phyloP scores from a whole-genome alignment of 306 rosid species.

The Lablab purpureus region DNA sequence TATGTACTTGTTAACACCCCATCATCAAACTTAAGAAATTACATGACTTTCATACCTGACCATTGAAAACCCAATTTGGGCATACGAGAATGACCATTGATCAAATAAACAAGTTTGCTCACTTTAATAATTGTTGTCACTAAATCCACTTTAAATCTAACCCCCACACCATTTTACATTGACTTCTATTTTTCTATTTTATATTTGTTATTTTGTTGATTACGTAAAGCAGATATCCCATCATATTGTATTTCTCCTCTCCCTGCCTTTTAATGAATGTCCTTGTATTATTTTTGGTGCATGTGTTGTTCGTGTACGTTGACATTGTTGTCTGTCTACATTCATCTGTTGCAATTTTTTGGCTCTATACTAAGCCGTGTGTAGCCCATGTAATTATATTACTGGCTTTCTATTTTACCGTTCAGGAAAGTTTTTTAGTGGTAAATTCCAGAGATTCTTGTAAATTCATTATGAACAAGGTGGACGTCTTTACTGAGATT shows the following conservation, averaged over 20 bases:
- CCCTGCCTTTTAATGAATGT: not conserved
- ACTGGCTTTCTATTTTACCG: slow-evolving; percentile 7
- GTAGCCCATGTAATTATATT: slow-evolving; percentile 1
- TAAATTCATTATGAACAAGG: no score
- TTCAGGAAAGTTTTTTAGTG: not conserved
- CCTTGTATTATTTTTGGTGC: slow-evolving; percentile 15
- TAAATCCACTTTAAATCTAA: not conserved
- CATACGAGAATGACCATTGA: not conserved
- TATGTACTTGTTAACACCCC: no score
- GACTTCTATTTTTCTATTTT: not conserved
- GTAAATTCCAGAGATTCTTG: slow-evolving; percentile 16
- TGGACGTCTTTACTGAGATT: no score
- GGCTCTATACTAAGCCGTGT: not conserved
- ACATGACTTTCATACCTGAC: not conserved
- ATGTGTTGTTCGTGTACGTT: not conserved
- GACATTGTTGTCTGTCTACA: not conserved
- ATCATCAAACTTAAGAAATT: not conserved
- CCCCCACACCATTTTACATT: not conserved
- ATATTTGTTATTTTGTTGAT: not conserved
- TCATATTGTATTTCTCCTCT: slow-evolving; percentile 18
- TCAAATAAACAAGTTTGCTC: slow-evolving; percentile 10
- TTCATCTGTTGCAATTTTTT: slow-evolving; percentile 5
- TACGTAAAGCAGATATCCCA: not conserved
- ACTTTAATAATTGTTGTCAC: not conserved
- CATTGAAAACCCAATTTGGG: not conserved